Evolutionary conservation across 495 filamentous ascomycete genomes (phyloP), one percentile per base, ranked within the genome.

Genomic region (Neurospora sp.): DNA sequence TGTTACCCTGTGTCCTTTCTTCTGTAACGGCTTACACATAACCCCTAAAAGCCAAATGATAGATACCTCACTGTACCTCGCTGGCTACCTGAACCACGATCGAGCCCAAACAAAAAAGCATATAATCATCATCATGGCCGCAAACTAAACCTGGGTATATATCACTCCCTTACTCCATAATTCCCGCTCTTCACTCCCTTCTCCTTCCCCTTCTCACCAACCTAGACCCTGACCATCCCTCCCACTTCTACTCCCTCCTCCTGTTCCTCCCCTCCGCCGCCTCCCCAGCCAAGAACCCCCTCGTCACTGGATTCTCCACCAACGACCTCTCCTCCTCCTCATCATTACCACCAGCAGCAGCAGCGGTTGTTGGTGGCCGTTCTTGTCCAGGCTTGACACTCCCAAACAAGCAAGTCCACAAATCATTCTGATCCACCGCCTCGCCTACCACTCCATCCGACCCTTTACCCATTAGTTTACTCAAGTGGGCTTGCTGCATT

Each of bases 321-420:
- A 71, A 69, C 37, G 72, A 42, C 18, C 27, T 35, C 5, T 74
- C 70, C 18, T 69, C 73, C 4, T 37, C 69, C 18, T 35, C 82
- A 77, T 72, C n/a, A 18, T 35, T 74, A 31, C 2, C 23, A 31
- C 1, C n/a, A 27, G 2, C 46, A 27, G 1, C 20, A 23, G 4
- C 46, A 14, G 1, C 10, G 23, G 20, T 54, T 12, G 20, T 12
- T 4, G 44, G 8, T n/a, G 18, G 44, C 44, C n/a, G n/a, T 27
- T 16, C 40, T 5, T 35, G 31, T 3, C 20, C 9, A 66, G 44
- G 12, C 54, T 54, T 85, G 84, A 79, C 84, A 82, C 82, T 79
- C 18, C 90, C 91, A 85, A 97, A 98, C 11, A 98, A 82, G 83
- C 95, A 98, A 69, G 88, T 88, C 95, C 94, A 97, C 38, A 98